Evolutionary conservation across 495 filamentous ascomycete genomes (phyloP), one percentile per base, ranked within the genome.

Genomic region (Aspergillus leporis): DNA sequence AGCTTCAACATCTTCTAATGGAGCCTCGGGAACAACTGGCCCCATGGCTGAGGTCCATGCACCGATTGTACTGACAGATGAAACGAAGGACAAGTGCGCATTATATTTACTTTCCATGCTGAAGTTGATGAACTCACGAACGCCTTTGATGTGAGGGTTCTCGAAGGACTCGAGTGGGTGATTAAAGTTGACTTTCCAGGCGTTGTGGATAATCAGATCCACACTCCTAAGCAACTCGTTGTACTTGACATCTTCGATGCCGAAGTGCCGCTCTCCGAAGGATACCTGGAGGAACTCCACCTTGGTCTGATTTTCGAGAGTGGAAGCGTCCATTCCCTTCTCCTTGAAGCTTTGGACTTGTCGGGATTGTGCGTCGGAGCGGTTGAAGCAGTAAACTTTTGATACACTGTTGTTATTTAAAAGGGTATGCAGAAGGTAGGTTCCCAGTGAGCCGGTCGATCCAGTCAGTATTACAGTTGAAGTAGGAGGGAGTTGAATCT

Each of bases 171-270:
- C 73, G 40, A 85, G 67, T 0, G 82, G 67, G 34, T 76, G 74
- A 62, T 86, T 85, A 74, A 87, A 87, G 67, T 87, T 78, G 30
- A 87, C 84, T 0, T 76, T 78, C 85, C 85, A 88, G 43, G 82
- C 80, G 67, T 83, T 85, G 70, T 87, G 84, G 61, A 86, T 82
- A 28, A 88, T 71, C 18, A 76, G 46, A 75, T 83, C 41, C 64
- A 78, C 77, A 1, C 70, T 61, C 8, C 46, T 3, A 31, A 76
- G 54, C 8, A 86, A 56, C 14, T 67, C 41, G 1, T 69, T 58
- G 66, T 79, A 84, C 1, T 62, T 65, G 3, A 64, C 63, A 4
- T 54, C 34, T 7, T 51, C 53, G 5, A 87, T 70, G 7, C 81
- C 82, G 31, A 87, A 75, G 16, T 75, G 67, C 1, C 62, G 56